A percentile compares a stretch with the other conserved stretches of the same genome.
phyloP scores from a whole-genome alignment of 164 flowering plant genomes.

The Umbilicus rupestris region DNA sequence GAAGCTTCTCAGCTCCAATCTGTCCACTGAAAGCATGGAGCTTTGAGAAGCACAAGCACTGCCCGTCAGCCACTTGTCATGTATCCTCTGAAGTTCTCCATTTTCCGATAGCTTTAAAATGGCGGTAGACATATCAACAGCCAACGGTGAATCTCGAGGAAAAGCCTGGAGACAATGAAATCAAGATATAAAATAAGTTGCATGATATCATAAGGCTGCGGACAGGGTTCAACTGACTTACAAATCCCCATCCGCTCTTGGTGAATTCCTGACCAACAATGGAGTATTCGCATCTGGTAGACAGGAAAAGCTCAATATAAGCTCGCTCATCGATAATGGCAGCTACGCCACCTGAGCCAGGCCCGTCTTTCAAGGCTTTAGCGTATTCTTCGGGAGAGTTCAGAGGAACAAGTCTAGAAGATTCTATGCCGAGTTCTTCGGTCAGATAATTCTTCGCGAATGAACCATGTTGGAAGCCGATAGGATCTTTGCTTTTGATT shows the following conservation, averaged over 20 bases:
- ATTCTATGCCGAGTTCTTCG: conserved; percentile 41
- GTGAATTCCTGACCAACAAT: conserved; percentile 53
- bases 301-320: conserved; percentile 48
- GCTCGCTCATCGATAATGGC: conserved; percentile 55
- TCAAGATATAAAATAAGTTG: not conserved
- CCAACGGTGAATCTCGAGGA: conserved; percentile 73
- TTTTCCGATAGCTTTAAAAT: conserved; percentile 66
- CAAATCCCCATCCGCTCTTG: conserved; percentile 62
- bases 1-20: conserved; percentile 58
- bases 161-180: conserved; percentile 41
- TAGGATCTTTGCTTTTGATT: conserved; percentile 25
- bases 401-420: conserved; percentile 37
- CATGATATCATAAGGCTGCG: not conserved
- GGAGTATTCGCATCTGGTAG: conserved; percentile 34
- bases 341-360: conserved; percentile 29
- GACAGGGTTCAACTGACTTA: conserved; percentile 25
- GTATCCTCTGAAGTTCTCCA: conserved; percentile 73
- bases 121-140: conserved; percentile 84
- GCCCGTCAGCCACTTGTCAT: conserved; percentile 54
- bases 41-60: conserved; percentile 28
- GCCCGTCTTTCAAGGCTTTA: conserved; percentile 22
- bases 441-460: conserved; percentile 43
- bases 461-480: conserved; percentile 62
- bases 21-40: conserved; percentile 29
- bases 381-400: conserved; percentile 44